Percentiles rank a stretch among this genome's conserved stretches.
Conservation (phyloP, 495 filamentous ascomycete genomes). For the Margaritispora aquatica region DNA sequence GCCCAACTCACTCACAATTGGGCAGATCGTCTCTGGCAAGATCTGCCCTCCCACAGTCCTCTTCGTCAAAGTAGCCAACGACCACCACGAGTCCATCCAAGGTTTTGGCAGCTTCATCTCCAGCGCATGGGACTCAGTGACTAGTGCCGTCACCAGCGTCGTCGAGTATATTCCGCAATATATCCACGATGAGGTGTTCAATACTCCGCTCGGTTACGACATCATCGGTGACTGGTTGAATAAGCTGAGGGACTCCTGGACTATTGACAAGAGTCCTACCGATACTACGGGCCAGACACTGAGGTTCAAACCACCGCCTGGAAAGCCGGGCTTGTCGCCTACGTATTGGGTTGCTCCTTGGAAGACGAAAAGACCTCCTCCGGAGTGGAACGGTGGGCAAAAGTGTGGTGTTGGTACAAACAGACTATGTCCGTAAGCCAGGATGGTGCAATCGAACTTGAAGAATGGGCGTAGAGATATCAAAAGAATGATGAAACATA, state of each 20-base stretch:
- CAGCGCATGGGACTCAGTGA: not conserved
- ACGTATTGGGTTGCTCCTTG: not conserved
- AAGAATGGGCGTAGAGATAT: too few species aligned
- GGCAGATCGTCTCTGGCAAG: not conserved
- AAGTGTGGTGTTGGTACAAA: not conserved
- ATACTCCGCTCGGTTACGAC: not conserved
- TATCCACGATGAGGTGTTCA: not conserved
- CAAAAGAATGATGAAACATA: too few species aligned
- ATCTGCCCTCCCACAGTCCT: not conserved
- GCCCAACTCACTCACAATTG: not conserved
- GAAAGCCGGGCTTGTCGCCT: not conserved
- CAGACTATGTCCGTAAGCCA: not conserved
- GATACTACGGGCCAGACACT: not conserved
- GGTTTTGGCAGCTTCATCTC: not conserved
- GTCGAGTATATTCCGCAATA: not conserved
- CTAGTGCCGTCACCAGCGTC: not conserved
- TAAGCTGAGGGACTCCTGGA: not conserved
- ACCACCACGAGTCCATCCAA: not conserved
- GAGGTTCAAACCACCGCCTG: not conserved
- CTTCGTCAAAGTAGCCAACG: not conserved
- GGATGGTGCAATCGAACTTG: too few species aligned
- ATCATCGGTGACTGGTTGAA: not conserved
- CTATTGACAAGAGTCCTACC: not conserved
- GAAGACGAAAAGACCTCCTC: not conserved
- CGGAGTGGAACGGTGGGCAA: not conserved